A percentile compares a stretch with the other conserved stretches of the same genome.
Conservation (phyloP, 2,329 filamentous ascomycete species). For the Sporothrix curviconia region DNA sequence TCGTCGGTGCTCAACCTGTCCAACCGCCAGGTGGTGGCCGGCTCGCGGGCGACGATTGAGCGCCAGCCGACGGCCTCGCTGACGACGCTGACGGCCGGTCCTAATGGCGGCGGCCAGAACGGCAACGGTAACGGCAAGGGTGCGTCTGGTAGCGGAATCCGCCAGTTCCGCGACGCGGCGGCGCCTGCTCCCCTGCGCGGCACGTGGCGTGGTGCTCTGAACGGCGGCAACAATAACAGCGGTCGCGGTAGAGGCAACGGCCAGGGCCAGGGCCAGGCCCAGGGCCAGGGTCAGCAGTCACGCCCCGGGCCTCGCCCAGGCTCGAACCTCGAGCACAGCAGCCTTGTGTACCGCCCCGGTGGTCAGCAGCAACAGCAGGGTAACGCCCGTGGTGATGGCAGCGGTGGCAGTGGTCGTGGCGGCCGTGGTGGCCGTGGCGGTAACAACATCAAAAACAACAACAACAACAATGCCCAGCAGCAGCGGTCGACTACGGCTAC, state of each 20-base stretch:
- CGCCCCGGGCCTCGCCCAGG: conserved; percentile 23
- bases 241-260: conserved; percentile 35
- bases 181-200: conserved; percentile 50
- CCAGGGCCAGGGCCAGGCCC: conserved; percentile 13
- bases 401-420: conserved; percentile 7
- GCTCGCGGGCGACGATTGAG: conserved; percentile 52
- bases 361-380: conserved; percentile 17
- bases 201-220: conserved; percentile 51
- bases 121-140: too few species aligned
- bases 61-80: conserved; percentile 42
- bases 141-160: too few species aligned
- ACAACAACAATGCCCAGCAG: not conserved
- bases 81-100: conserved; percentile 41
- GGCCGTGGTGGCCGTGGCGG: not conserved
- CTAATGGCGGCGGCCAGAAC: conserved; percentile 38
- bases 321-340: conserved; percentile 43
- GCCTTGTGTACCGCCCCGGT: conserved; percentile 43
- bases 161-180: conserved; percentile 55
- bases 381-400: conserved; percentile 3
- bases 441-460: not conserved
- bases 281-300: conserved; percentile 25
- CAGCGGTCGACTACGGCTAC: not conserved
- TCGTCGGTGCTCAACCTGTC: conserved; percentile 86
- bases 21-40: conserved; percentile 70
- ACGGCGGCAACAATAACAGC: conserved; percentile 37